A percentile compares a stretch with the other conserved stretches of the same genome.
These are phyloP conservation scores for Gigaspora rosea DNA, from an alignment of 192 early-diverging fungal species.

Conservation along the genomic window DNA sequence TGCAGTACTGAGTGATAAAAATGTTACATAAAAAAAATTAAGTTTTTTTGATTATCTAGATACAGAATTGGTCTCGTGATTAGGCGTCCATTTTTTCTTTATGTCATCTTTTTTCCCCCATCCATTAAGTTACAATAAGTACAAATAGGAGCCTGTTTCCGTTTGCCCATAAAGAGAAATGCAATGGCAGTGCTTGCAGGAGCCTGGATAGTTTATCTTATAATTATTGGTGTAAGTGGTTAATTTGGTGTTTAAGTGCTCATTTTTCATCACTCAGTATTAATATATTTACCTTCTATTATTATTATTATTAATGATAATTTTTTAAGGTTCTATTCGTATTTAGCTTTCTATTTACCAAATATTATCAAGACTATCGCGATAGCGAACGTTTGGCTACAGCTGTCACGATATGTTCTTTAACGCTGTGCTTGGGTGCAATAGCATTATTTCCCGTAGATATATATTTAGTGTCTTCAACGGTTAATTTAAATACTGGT, in stretches of 20 bases:
- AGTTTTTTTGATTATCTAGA: too few relatives aligned
- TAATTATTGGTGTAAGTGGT: not conserved
- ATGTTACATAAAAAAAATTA: too few relatives aligned
- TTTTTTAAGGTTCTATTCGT: slow-evolving; percentile 45
- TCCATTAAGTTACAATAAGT: too few relatives aligned
- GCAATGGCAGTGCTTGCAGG: not conserved
- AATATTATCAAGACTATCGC: slow-evolving; percentile 52
- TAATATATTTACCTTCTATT: not conserved
- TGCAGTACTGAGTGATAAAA: too few relatives aligned
- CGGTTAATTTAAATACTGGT: slow-evolving; percentile 51
- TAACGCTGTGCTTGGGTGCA: slow-evolving; percentile 50
- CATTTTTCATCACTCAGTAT: not conserved
- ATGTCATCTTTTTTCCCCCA: too few relatives aligned
- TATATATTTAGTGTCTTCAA: slow-evolving; percentile 60
- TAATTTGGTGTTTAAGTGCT: not conserved
- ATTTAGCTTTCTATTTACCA: slow-evolving; percentile 51
- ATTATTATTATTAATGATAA: not conserved
- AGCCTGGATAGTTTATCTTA: not conserved
- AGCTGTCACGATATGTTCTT: slow-evolving; percentile 48
- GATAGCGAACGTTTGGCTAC: slow-evolving; percentile 56
- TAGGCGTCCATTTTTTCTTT: too few relatives aligned
- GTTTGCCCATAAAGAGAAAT: too few relatives aligned
- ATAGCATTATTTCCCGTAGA: slow-evolving; percentile 59
- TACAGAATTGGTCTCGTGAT: too few relatives aligned
- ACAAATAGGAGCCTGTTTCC: too few relatives aligned